Percentiles rank a stretch among this genome's conserved stretches.
Evolutionary conservation across 768 basidiomycete species (phyloP).

Genomic region (Kwoniella dendrophila): DNA sequence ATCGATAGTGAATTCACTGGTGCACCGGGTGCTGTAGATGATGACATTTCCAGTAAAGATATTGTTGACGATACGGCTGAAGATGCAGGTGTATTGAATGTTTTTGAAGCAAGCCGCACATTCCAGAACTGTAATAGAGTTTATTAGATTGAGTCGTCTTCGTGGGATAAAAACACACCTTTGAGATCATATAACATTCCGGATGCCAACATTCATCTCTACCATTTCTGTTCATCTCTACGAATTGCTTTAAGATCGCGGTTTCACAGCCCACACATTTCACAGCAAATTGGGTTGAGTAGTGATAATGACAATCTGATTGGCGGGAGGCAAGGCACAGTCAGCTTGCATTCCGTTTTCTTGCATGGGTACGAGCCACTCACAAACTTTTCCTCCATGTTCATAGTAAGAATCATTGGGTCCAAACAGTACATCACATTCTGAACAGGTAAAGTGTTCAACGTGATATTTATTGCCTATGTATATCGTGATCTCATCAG

Average conservation of each 20-base stretch:
- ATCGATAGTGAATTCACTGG: conserved; percentile 52
- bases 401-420: conserved; percentile 99
- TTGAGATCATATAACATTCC: conserved; percentile 99
- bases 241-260: conserved; percentile 98
- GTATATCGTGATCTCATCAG: not conserved
- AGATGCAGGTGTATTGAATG: conserved; percentile 48
- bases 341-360: not conserved
- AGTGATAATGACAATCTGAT: conserved; percentile 92
- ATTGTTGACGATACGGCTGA: conserved; percentile 52
- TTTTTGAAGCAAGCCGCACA: conserved; percentile 67
- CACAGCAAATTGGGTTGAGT: conserved; percentile 96
- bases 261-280: conserved; percentile 97
- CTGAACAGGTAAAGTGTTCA: conserved; percentile 98
- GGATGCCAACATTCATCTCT: conserved; percentile 99
- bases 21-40: conserved; percentile 47
- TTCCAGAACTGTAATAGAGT: conserved; percentile 82
- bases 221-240: conserved; percentile 98
- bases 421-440: conserved; percentile 93
- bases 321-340: not conserved
- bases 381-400: conserved; percentile 89
- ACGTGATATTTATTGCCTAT: conserved; percentile 98
- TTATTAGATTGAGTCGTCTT: not conserved
- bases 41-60: conserved; percentile 49
- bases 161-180: conserved; percentile 62
- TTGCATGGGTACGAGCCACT: conserved; percentile 26